phyloP scores from a whole-genome alignment of 805 yeast genomes.

The Yamadazyma olivae region DNA sequence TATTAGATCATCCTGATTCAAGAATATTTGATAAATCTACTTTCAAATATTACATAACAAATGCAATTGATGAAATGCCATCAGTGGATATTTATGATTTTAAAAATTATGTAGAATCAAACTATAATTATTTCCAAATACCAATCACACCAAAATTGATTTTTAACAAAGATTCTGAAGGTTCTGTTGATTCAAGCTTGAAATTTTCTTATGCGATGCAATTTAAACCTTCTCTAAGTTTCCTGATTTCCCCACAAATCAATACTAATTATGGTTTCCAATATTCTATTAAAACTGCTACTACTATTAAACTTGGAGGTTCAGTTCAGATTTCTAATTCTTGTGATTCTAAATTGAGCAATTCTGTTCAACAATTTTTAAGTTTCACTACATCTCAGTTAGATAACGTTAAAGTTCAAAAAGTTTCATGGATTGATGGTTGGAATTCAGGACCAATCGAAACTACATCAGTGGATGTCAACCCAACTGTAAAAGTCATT shows the following conservation, averaged over 20 bases:
- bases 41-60: constrained; percentile 4
- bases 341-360: constrained; percentile 15
- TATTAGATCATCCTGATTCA: constrained; percentile 1
- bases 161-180: constrained; percentile 9
- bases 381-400: neutral
- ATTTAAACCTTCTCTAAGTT: constrained; percentile 1
- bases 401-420: constrained; percentile 7
- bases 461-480: neutral
- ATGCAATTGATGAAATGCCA: neutral
- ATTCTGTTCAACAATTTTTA: constrained; percentile 4
- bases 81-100: constrained; percentile 10
- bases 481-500: constrained; percentile 5
- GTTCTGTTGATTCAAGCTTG: constrained; percentile 5
- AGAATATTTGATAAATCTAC: constrained; percentile 4
- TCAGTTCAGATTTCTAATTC: constrained; percentile 3
- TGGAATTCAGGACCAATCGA: neutral
- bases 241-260: neutral
- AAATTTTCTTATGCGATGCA: constrained; percentile 4
- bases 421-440: constrained; percentile 2
- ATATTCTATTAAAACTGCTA: neutral
- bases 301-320: constrained; percentile 2
- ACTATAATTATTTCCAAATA: neutral
- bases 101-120: constrained; percentile 1
- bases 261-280: neutral
- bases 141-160: constrained; percentile 8